A percentile compares a stretch with the other conserved stretches of the same genome.
Conservation (phyloP, 2,329 filamentous ascomycete genomes). For the Trichoderma atroviride region DNA sequence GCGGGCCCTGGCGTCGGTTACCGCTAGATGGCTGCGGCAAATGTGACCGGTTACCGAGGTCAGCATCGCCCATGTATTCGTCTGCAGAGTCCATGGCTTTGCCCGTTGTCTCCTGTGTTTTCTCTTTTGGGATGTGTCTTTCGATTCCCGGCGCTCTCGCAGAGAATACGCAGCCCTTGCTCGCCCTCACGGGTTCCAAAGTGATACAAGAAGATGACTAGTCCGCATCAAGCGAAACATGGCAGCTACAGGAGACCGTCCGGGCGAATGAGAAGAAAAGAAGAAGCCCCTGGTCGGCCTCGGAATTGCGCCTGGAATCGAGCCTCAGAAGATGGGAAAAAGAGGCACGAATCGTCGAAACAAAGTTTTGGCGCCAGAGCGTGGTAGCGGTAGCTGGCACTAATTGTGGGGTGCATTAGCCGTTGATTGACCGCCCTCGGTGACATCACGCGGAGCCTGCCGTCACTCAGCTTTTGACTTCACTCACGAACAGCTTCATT, state of each 20-base stretch:
- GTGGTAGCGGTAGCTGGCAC: constrained; percentile 5
- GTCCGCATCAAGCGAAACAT: constrained; percentile 3
- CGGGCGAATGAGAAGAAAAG: background rate
- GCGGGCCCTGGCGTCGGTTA: constrained; percentile 29
- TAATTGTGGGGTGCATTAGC: constrained; percentile 26
- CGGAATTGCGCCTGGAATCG: background rate
- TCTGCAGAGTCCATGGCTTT: constrained; percentile 11
- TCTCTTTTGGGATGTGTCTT: background rate
- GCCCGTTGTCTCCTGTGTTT: background rate
- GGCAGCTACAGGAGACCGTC: background rate
- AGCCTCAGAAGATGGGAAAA: background rate
- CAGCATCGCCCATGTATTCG: background rate
- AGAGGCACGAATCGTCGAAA: constrained; percentile 8
- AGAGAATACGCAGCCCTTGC: background rate
- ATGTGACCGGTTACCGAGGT: constrained; percentile 11
- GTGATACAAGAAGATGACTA: constrained; percentile 1
- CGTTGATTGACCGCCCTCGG: constrained; percentile 7
- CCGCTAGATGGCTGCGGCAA: background rate
- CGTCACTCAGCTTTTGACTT: background rate
- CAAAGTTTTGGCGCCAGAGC: constrained; percentile 18
- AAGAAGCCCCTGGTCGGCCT: background rate
- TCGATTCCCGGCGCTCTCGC: background rate
- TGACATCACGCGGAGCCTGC: constrained; percentile 22
- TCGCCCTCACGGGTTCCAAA: constrained; percentile 8
- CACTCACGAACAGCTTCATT: background rate